Base-by-base conservation (phyloP, 2,329 filamentous ascomycete species). In the Cladophialophora bantiana region DNA sequence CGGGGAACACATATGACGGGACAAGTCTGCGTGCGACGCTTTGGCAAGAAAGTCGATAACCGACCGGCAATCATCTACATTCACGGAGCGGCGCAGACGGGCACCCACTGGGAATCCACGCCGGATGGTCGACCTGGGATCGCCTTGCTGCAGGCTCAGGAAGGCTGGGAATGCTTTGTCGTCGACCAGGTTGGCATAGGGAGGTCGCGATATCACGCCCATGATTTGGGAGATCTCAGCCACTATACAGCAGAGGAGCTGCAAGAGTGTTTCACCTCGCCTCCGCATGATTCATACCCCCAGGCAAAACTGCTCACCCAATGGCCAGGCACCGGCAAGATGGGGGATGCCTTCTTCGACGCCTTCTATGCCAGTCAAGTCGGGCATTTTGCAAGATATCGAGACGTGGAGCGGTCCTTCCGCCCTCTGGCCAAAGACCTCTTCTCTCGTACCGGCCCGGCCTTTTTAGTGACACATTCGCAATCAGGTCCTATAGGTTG, bases 121-220 rank as follows among this genome's bases (percentile, higher is more conserved):
- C 83, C 83, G 3, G 82, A 84, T 67, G 79, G 78, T 38, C 74
- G 79, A 7, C 68, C 74, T 65, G 83, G 83, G 50, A 84, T 82
- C 82, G 59, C 59, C 20, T 7, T 62, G 12, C 59, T 62, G 13
- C 59, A 62, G 31, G 59, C 59, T 4, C 45, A 56, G 31, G 50
- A 45, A 40, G 59, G 59, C 6, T 62, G 59, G 59, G 59, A 62
- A 48, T 62, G 59, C 38, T 62, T 34, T 26, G 81, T 81, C 2
- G 80, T 81, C 0, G 81, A 78, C 67, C 83, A 83, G 65, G 73
- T 20, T 82, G 79, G 77, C 81, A 81, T 0, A 78, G 83, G 71
- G 73, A 81, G 12, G 71, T 62, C 59, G 31, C 59, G 50, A 9
- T 62, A 62, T 52, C 50, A 62, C 26, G 59, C 59, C 59, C 20